phyloP scores from a whole-genome alignment of 148 eudicot genomes.

The Rhododendron ovatum region DNA sequence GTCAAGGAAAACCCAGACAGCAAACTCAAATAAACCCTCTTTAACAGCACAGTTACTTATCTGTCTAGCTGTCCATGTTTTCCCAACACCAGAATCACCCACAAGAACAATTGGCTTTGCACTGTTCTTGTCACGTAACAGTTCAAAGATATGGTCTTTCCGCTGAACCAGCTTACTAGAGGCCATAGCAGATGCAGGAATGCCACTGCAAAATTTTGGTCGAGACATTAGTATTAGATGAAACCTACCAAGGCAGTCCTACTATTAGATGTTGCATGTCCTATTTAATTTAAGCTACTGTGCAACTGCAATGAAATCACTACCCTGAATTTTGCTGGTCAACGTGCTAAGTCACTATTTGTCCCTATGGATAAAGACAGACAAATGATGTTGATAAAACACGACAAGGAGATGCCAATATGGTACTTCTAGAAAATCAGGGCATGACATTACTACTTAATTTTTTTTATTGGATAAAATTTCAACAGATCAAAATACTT shows the following conservation, averaged over 20 bases:
- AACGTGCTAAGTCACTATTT: too few relatives aligned
- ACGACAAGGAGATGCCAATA: too few relatives aligned
- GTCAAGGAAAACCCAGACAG: background rate
- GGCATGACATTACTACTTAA: too few relatives aligned
- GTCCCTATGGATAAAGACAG: too few relatives aligned
- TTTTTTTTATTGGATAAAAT: too few relatives aligned
- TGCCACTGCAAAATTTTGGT: background rate
- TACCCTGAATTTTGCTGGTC: too few relatives aligned
- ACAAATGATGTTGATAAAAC: too few relatives aligned
- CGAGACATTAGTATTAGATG: background rate
- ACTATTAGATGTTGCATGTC: too few relatives aligned
- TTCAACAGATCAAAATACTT: too few relatives aligned
- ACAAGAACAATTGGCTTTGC: background rate
- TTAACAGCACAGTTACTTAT: background rate
- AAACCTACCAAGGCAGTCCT: background rate
- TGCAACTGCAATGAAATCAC: too few relatives aligned
- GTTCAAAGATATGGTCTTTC: background rate
- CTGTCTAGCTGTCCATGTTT: constrained; percentile 11
- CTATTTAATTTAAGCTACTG: too few relatives aligned
- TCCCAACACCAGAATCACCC: constrained; percentile 3
- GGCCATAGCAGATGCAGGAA: constrained; percentile 8
- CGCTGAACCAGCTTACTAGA: background rate
- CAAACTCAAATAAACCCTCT: background rate
- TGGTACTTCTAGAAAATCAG: too few relatives aligned
- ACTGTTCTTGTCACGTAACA: background rate